Conservation (phyloP, 176 grass and related monocot species). For the Microstegium vimineum region DNA sequence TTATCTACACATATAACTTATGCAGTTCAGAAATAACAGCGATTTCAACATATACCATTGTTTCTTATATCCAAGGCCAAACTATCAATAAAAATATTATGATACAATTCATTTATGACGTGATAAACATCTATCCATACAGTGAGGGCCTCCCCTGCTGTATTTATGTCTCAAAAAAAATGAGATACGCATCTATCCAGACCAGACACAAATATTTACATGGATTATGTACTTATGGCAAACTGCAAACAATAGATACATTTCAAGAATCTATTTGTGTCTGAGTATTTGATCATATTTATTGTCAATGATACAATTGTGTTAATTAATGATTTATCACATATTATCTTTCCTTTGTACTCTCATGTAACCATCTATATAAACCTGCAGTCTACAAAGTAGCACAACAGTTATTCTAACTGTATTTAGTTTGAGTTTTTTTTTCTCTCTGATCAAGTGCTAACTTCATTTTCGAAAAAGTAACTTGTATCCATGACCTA, state of each 20-base stretch:
- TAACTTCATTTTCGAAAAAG: not conserved
- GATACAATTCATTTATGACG: not conserved
- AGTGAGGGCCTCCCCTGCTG: not conserved
- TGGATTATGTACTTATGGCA: not conserved
- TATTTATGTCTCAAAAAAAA: not conserved
- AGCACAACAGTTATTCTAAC: not conserved
- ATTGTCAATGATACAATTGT: conserved; percentile 9
- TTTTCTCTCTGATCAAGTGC: not conserved
- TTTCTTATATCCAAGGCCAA: not conserved
- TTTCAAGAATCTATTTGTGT: not conserved
- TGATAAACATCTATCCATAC: not conserved
- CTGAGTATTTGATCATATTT: not conserved
- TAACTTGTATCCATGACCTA: not conserved
- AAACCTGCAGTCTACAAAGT: not conserved
- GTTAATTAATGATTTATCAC: conserved; percentile 6
- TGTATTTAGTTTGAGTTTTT: not conserved
- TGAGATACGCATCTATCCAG: not conserved
- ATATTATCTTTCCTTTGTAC: not conserved
- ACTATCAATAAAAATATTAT: not conserved
- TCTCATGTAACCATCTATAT: not conserved
- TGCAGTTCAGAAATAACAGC: no score
- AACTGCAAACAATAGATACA: conserved; percentile 3
- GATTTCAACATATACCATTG: not conserved
- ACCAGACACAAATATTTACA: not conserved
- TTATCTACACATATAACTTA: conserved; percentile 3